Conservation (phyloP, 1,284 basidiomycete genomes). For the Ceratobasidium sp. region DNA sequence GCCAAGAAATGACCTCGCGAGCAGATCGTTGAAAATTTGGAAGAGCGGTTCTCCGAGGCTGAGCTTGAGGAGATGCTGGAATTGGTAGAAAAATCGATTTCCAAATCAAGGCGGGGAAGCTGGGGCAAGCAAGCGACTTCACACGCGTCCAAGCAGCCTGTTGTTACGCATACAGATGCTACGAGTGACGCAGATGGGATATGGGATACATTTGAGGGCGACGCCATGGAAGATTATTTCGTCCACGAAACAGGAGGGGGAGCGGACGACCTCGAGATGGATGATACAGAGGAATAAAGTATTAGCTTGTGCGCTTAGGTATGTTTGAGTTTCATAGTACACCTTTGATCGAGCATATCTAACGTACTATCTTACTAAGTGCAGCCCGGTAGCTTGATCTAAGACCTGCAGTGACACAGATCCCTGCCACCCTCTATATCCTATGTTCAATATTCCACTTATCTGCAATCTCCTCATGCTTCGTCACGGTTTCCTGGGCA, state of each 20-base stretch:
- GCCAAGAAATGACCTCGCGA: neutral
- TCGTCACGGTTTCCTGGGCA: too few relatives aligned
- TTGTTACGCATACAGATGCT: conserved; percentile 73
- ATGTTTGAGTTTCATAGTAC: too few relatives aligned
- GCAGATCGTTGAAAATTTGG: conserved; percentile 91
- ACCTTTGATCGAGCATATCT: too few relatives aligned
- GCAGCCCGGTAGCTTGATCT: too few relatives aligned
- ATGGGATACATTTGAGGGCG: conserved; percentile 29
- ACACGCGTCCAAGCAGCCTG: conserved; percentile 45
- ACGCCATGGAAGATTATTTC: conserved; percentile 35
- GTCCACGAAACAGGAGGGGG: conserved; percentile 37
- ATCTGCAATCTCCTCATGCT: too few relatives aligned
- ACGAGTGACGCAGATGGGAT: conserved; percentile 66
- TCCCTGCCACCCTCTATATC: too few relatives aligned
- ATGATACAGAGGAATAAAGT: conserved; percentile 37
- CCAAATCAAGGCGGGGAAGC: too few relatives aligned
- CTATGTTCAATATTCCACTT: too few relatives aligned
- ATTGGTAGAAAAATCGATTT: conserved; percentile 59
- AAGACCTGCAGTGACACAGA: too few relatives aligned
- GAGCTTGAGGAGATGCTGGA: conserved; percentile 78
- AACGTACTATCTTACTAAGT: too few relatives aligned
- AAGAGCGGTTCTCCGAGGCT: conserved; percentile 78
- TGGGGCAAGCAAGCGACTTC: neutral
- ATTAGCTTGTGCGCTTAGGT: too few relatives aligned
- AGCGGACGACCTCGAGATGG: conserved; percentile 43